Conservation (phyloP, 257 asterid species). For the Solanum sejunctum region DNA sequence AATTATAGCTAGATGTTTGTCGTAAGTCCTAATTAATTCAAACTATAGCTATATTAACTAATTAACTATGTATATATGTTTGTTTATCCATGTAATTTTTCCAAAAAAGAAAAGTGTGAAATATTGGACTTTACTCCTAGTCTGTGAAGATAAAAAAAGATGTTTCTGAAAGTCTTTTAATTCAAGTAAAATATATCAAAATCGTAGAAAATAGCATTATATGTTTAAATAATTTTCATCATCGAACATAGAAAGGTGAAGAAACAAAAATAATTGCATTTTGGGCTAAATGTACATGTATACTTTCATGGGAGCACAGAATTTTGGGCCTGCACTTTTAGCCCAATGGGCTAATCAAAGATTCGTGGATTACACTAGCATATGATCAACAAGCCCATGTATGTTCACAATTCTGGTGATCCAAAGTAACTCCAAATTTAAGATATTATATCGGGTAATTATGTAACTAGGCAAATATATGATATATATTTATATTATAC, state of each 20-base stretch:
- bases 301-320: neutral
- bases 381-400: neutral
- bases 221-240: neutral
- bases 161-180: neutral
- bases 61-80: too few species aligned
- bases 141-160: neutral
- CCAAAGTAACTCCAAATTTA: neutral
- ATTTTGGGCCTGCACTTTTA: neutral
- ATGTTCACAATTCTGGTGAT: neutral
- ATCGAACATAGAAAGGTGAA: neutral
- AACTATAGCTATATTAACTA: too few species aligned
- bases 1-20: too few species aligned
- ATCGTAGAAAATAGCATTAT: neutral
- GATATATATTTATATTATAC: too few species aligned
- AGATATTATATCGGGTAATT: neutral
- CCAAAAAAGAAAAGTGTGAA: too few species aligned
- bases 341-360: neutral
- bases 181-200: neutral
- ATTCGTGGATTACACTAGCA: neutral
- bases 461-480: too few species aligned
- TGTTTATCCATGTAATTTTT: too few species aligned
- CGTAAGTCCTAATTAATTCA: too few species aligned
- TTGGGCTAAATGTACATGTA: neutral
- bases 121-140: too few species aligned
- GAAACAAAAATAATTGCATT: neutral